Conservation (phyloP, 495 filamentous ascomycete species). For the Endocarpon pusillum region DNA sequence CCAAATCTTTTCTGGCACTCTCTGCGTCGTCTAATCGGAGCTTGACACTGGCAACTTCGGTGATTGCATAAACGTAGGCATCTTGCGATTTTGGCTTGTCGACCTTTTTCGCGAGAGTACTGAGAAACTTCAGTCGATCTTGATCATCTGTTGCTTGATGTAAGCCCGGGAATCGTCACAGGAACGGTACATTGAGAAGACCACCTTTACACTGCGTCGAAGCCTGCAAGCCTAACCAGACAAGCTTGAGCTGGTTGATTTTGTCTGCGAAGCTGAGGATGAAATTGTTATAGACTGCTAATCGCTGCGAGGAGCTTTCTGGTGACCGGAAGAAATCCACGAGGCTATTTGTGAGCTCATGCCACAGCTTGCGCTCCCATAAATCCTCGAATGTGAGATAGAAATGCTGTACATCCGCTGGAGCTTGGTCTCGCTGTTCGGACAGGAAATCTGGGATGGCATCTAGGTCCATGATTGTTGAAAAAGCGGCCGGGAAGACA, state of each 20-base stretch:
- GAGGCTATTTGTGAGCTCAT: conserved; percentile 84
- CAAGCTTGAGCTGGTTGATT: conserved; percentile 97
- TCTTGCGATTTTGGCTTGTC: conserved; percentile 88
- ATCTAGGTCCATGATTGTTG: conserved; percentile 61
- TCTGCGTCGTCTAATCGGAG: conserved; percentile 57
- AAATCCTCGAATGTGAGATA: conserved; percentile 90
- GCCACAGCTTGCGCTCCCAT: conserved; percentile 99
- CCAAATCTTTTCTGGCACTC: conserved; percentile 67
- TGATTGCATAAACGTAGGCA: conserved; percentile 84
- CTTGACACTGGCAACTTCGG: conserved; percentile 79
- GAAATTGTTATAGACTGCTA: conserved; percentile 85
- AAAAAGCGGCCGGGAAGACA: too few relatives aligned
- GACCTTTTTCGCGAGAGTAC: conserved; percentile 68
- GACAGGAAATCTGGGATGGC: conserved; percentile 82
- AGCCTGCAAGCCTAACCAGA: conserved; percentile 71
- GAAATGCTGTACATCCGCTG: conserved; percentile 68
- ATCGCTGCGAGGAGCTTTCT: conserved; percentile 65
- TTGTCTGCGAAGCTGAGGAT: conserved; percentile 91
- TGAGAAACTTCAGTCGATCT: conserved; percentile 77
- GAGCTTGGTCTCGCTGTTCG: conserved; percentile 68
- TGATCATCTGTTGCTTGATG: conserved; percentile 52
- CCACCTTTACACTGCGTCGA: conserved; percentile 74
- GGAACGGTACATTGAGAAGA: conserved; percentile 5
- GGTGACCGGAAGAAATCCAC: conserved; percentile 76
- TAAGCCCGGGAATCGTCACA: not conserved